Percentiles rank a stretch among this genome's conserved stretches.
These are phyloP conservation scores for Cryptococcus floricola DNA, from an alignment of 1,284 basidiomycete species.

Conservation along the genomic window DNA sequence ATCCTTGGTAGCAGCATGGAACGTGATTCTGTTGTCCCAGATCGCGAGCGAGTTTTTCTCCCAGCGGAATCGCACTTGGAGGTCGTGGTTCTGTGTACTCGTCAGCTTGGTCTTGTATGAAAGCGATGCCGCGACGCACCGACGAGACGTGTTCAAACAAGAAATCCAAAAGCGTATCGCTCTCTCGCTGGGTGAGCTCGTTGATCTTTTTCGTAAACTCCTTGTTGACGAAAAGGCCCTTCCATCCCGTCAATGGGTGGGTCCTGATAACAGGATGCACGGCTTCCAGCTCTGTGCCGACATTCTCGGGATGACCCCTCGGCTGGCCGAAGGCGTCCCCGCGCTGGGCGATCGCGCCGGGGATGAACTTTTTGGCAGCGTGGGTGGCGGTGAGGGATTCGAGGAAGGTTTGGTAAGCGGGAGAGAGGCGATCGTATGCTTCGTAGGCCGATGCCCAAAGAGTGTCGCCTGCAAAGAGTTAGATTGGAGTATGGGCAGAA, in stretches of 20 bases:
- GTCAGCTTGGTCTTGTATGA: background rate
- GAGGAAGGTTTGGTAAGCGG: constrained; percentile 28
- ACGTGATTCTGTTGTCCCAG: constrained; percentile 46
- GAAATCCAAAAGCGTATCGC: constrained; percentile 34
- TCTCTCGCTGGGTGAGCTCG: constrained; percentile 61
- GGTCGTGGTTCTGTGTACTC: constrained; percentile 56
- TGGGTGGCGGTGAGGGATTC: constrained; percentile 56
- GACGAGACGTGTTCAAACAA: constrained; percentile 48
- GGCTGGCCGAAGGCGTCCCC: constrained; percentile 16
- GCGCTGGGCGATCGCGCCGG: constrained; percentile 33
- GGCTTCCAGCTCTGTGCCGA: constrained; percentile 57
- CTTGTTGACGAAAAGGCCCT: constrained; percentile 66
- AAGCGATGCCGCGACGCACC: constrained; percentile 52
- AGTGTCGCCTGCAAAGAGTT: constrained; percentile 17
- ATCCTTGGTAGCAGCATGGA: constrained; percentile 53
- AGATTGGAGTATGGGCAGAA: constrained; percentile 26
- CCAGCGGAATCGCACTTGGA: constrained; percentile 58
- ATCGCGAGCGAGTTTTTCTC: constrained; percentile 44
- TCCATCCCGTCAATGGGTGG: constrained; percentile 68
- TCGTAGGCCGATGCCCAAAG: constrained; percentile 55
- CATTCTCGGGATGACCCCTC: constrained; percentile 60
- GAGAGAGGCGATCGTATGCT: constrained; percentile 44
- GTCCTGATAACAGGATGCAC: constrained; percentile 57
- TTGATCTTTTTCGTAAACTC: constrained; percentile 62
- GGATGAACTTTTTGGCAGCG: constrained; percentile 55